Conservation (phyloP, 768 basidiomycete species). For the Rhizopogon vulgaris region DNA sequence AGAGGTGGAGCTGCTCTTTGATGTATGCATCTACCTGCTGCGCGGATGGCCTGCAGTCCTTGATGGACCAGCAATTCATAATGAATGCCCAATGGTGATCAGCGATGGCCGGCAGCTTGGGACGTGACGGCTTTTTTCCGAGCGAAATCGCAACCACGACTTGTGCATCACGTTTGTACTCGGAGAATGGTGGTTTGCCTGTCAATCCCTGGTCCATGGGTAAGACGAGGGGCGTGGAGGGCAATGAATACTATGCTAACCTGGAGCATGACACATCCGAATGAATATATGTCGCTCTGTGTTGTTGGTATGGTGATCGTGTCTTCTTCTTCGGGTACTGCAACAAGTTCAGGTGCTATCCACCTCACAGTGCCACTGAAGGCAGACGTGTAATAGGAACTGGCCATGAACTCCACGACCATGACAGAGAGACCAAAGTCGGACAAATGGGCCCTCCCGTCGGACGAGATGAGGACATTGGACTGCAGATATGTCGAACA, state of each 20-base stretch:
- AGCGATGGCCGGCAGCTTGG: background rate
- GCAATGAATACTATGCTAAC: background rate
- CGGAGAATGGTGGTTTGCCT: slow-evolving; percentile 1
- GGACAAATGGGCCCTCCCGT: slow-evolving; percentile 31
- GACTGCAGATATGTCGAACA: slow-evolving; percentile 18
- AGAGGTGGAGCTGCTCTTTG: slow-evolving; percentile 9
- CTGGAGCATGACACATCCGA: slow-evolving; percentile 21
- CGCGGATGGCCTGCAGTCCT: background rate
- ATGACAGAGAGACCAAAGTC: slow-evolving; percentile 37
- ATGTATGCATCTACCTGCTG: slow-evolving; percentile 22
- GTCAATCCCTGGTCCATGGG: background rate
- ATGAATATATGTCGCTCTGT: slow-evolving; percentile 37
- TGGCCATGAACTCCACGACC: slow-evolving; percentile 4
- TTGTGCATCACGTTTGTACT: slow-evolving; percentile 7
- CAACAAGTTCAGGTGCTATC: slow-evolving; percentile 17
- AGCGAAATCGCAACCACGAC: slow-evolving; percentile 3
- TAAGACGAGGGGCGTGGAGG: background rate
- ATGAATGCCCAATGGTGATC: slow-evolving; percentile 7
- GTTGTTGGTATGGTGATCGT: slow-evolving; percentile 7
- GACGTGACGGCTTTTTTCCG: slow-evolving; percentile 3
- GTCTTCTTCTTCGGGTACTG: slow-evolving; percentile 26
- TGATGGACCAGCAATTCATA: slow-evolving; percentile 13
- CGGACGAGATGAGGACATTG: slow-evolving; percentile 35
- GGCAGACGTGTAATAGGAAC: slow-evolving; percentile 5
- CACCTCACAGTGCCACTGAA: background rate